Conservation (phyloP, 2,329 filamentous ascomycete species). For the Hypoxylon sp. region DNA sequence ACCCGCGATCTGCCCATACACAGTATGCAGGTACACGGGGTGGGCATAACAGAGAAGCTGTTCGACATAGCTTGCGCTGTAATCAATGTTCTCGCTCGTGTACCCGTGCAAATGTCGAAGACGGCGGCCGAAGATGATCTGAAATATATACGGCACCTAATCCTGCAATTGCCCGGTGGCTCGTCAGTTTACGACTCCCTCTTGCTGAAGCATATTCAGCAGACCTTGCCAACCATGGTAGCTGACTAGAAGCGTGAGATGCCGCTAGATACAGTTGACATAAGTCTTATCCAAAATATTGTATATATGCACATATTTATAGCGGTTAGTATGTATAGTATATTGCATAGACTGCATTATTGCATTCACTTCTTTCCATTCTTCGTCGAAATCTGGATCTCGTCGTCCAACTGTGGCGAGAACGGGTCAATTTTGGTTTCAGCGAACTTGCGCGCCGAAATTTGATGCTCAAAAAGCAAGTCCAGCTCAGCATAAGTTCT, state of each 20-base stretch:
- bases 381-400: conserved; percentile 30
- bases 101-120: conserved; percentile 50
- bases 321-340: background rate
- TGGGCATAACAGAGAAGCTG: conserved; percentile 61
- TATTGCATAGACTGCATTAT: background rate
- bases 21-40: conserved; percentile 59
- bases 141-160: conserved; percentile 54
- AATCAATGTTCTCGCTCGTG: conserved; percentile 59
- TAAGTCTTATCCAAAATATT: no score
- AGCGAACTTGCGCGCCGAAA: conserved; percentile 58
- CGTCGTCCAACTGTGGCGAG: conserved; percentile 28
- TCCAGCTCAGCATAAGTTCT: conserved; percentile 61
- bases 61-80: conserved; percentile 61
- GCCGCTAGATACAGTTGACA: background rate
- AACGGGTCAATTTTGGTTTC: conserved; percentile 56
- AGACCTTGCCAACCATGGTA: conserved; percentile 36
- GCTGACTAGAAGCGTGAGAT: conserved; percentile 21
- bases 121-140: conserved; percentile 55
- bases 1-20: conserved; percentile 55
- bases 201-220: conserved; percentile 54
- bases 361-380: conserved; percentile 7
- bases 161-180: conserved; percentile 56
- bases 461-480: conserved; percentile 56
- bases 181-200: conserved; percentile 55
- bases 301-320: background rate